Conservation (phyloP, 108 stramenopile species). For the Skeletonema costatum region DNA sequence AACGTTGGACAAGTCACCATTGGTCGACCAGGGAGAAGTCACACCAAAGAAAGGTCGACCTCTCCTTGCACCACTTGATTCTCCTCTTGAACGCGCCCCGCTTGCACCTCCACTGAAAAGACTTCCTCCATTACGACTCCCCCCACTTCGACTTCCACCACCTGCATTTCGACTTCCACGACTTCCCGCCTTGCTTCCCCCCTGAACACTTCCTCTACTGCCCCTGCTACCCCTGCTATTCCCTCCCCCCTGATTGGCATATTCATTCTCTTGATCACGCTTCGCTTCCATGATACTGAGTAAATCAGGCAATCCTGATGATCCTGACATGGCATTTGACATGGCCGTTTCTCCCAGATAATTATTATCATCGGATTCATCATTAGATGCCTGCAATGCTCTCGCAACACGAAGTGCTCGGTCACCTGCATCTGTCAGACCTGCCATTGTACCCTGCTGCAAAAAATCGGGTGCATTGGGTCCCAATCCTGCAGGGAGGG, state of each 20-base stretch:
- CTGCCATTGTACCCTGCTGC: background rate
- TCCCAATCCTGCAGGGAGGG: conserved; percentile 2
- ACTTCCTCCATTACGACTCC: conserved; percentile 25
- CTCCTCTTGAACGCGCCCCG: background rate
- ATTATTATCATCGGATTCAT: background rate
- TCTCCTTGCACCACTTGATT: background rate
- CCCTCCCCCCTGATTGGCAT: conserved; percentile 1
- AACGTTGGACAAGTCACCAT: conserved; percentile 25
- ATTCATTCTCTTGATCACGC: background rate
- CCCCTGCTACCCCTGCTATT: conserved; percentile 2
- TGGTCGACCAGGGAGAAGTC: conserved; percentile 20
- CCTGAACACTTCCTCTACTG: conserved; percentile 5
- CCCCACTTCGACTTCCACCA: conserved; percentile 5
- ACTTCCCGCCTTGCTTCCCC: background rate
- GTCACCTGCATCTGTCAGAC: background rate
- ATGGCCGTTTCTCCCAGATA: background rate
- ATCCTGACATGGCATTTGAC: background rate
- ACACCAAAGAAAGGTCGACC: conserved; percentile 24
- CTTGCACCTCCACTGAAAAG: conserved; percentile 7
- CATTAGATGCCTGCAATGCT: background rate
- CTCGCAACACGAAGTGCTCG: background rate
- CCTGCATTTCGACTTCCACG: background rate
- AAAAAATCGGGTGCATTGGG: background rate
- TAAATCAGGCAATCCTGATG: background rate
- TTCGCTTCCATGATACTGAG: background rate